Evolutionary conservation across 2,329 filamentous ascomycete genomes (phyloP), one percentile per base, ranked within the genome.

Genomic region (Ophiostoma perfectum): DNA sequence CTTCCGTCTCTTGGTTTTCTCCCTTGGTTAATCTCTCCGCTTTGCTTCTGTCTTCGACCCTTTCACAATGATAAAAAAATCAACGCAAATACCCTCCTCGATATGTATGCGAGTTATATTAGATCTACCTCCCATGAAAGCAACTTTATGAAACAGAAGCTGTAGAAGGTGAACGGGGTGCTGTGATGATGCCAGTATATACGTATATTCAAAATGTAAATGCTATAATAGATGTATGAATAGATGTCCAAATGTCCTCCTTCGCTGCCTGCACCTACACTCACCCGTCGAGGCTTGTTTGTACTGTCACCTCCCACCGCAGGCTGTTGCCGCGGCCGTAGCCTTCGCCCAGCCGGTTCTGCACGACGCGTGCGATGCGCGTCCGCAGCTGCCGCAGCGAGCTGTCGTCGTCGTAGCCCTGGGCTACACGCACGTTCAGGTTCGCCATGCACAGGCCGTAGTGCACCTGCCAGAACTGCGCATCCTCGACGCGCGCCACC

Each of bases 401-500:
- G 14, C 89, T 86, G 70, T 95, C 92, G 71, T 95, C 92, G 60
- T 90, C 88, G 63, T 78, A 81, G 4, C 88, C 89, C 71, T 80
- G 81, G 4, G 80, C 77, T 39, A 97, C 86, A 70, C 88, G 85
- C 27, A 99, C 79, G 77, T 92, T 96, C 72, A 99, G 78, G 76
- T 96, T 97, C 8, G 95, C 95, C 90, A 98, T 96, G 75, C 93
- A 96, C 55, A 98, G 82, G 1, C 94, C 93, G 77, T 98, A 97
- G 78, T 99, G 95, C 14, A 97, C 95, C 80, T 99, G 95, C 95
- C 95, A 99, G 78, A 99, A 97, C 76, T 93, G 89, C 1, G 93
- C 94, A 75, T 97, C 93, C 69, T 97, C 92, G 64, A 99, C 88
- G 1, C 85, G 84, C 62, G 85, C 85, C 39, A 98, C 88, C 68